Evolutionary conservation across 2,329 filamentous ascomycete species (phyloP), one percentile per base, ranked within the genome.

Genomic region (Ophiostoma sp.): DNA sequence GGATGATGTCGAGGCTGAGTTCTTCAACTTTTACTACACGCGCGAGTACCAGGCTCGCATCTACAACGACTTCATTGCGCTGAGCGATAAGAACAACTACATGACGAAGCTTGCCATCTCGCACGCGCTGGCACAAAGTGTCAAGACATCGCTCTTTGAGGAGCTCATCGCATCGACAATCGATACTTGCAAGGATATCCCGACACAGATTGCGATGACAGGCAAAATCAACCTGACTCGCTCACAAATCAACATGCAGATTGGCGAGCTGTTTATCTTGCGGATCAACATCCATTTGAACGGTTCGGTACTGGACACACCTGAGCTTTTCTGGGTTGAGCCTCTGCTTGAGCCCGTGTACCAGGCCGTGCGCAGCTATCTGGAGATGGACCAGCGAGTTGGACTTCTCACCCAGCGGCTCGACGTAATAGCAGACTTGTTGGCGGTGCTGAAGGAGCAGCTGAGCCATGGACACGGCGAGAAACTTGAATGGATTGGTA

Each of bases 1-100:
- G 11, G 93, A 96, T 75, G 92, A 97, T 73, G 89, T 97, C 42
- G 94, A 99, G 80, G 92, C 93, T 64, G 95, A 99, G 78, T 92
- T 94, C 75, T 99, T 99, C 84, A 99, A 99, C 78, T 99, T 98
- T 78, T 99, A 99, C 82, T 98, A 99, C 81, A 98, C 95, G 3
- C 87, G 91, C 74, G 94, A 98, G 76, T 99, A 99, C 77, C 96
- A 99, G 79, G 92, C 95, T 36, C 89, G 95, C 66, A 99, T 99
- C 78, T 99, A 99, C 84, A 99, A 99, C 79, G 95, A 99, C 79
- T 99, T 99, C 75, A 99, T 99, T 78, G 95, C 92, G 2, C 80
- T 99, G 70, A 85, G 93, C 65, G 94, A 98, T 75, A 97, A 96
- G 79, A 89, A 89, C 75, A 97, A 96, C 78, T 96, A 98, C 81